Percentiles rank a stretch among this genome's conserved stretches.
Conservation (phyloP, 768 basidiomycete species). For the Mycena haematopus region DNA sequence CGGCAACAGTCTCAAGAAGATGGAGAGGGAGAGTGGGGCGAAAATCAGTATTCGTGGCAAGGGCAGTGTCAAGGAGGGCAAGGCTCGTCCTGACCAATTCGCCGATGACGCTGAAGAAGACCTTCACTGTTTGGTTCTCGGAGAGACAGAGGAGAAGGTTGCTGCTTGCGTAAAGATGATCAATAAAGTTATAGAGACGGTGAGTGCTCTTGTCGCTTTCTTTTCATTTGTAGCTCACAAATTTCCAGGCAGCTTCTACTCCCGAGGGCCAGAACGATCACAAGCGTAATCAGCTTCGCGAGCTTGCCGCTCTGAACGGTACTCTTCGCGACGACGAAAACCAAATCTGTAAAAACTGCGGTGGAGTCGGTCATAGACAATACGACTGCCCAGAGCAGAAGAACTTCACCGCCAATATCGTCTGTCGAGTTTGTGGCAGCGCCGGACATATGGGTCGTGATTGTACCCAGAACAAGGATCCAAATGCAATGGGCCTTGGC, state of each 20-base stretch:
- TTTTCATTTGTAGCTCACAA: slow-evolving; percentile 12
- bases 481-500: slow-evolving; percentile 59
- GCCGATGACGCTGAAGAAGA: slow-evolving; percentile 99
- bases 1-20: slow-evolving; percentile 99
- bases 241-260: slow-evolving; percentile 88
- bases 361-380: slow-evolving; percentile 94
- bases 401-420: slow-evolving; percentile 99
- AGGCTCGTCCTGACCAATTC: slow-evolving; percentile 91
- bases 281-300: slow-evolving; percentile 98
- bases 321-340: slow-evolving; percentile 99
- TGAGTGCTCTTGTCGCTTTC: slow-evolving; percentile 45
- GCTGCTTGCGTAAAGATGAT: slow-evolving; percentile 91
- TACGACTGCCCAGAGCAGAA: slow-evolving; percentile 99
- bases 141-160: slow-evolving; percentile 92
- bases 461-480: slow-evolving; percentile 92
- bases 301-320: slow-evolving; percentile 96
- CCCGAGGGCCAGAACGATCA: slow-evolving; percentile 99
- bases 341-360: slow-evolving; percentile 98
- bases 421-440: slow-evolving; percentile 97
- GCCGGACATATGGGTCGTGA: slow-evolving; percentile 99
- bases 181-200: slow-evolving; percentile 97
- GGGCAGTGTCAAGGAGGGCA: slow-evolving; percentile 98
- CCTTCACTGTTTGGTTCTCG: slow-evolving; percentile 95
- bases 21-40: slow-evolving; percentile 97
- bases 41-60: slow-evolving; percentile 99